These are phyloP conservation scores for Moesziomyces sp. DNA, from an alignment of 1,284 basidiomycete species.

Conservation along the genomic window DNA sequence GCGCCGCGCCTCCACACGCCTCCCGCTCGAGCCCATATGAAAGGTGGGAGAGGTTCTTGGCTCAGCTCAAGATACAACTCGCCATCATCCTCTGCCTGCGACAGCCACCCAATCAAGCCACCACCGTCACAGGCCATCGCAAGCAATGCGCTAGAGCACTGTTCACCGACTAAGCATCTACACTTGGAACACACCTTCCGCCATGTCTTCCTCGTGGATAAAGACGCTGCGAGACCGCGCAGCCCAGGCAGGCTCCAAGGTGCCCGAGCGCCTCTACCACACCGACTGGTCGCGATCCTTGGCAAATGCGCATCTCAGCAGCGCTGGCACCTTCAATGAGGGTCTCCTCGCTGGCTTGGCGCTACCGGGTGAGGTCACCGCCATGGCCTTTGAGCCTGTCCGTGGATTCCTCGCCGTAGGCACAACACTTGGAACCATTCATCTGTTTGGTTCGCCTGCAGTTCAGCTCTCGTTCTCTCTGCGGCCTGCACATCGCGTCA, in stretches of 20 bases:
- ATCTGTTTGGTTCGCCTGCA: constrained; percentile 76
- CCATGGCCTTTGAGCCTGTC: constrained; percentile 64
- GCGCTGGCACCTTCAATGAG: constrained; percentile 54
- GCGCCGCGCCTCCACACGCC: too few species aligned
- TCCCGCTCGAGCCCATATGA: too few species aligned
- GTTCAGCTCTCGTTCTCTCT: constrained; percentile 74
- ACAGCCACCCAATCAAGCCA: too few species aligned
- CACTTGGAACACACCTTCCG: neutral
- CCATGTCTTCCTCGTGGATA: constrained; percentile 45
- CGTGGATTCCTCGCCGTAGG: constrained; percentile 78
- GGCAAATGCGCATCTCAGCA: constrained; percentile 45
- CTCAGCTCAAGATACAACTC: too few species aligned
- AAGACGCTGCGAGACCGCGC: constrained; percentile 36
- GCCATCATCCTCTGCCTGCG: too few species aligned
- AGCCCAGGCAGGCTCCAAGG: constrained; percentile 26
- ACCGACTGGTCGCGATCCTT: constrained; percentile 44
- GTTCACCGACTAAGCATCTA: too few species aligned
- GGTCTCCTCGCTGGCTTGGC: constrained; percentile 62
- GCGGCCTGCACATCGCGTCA: constrained; percentile 72
- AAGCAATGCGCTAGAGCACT: neutral
- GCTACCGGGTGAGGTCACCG: constrained; percentile 64
- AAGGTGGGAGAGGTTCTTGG: too few species aligned
- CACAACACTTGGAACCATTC: constrained; percentile 72
- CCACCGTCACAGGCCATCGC: too few species aligned
- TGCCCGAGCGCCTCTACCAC: constrained; percentile 32